Conservation (phyloP, 2,329 filamentous ascomycete genomes). For the Colletotrichum gloeosporioides region DNA sequence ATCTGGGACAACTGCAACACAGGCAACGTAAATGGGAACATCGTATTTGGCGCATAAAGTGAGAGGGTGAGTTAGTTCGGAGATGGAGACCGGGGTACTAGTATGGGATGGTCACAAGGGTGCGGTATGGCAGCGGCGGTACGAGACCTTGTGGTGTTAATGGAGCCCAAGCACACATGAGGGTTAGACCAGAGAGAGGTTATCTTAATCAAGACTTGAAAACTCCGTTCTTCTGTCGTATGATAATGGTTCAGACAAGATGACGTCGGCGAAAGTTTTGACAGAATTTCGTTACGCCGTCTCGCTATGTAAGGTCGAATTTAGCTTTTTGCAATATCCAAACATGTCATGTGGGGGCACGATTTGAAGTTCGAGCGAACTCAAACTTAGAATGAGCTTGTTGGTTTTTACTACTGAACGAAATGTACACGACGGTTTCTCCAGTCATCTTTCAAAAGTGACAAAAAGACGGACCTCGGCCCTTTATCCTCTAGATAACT, state of each 20-base stretch:
- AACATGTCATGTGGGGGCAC: fast-evolving
- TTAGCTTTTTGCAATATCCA: background rate
- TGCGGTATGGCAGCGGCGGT: background rate
- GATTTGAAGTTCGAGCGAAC: fast-evolving
- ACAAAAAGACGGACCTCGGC: background rate
- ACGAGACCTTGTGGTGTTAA: background rate
- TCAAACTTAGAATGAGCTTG: background rate
- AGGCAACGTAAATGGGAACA: too few relatives aligned
- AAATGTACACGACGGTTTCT: background rate
- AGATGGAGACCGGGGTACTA: background rate
- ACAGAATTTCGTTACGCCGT: background rate
- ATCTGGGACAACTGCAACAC: too few relatives aligned
- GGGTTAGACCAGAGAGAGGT: background rate
- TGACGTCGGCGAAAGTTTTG: background rate
- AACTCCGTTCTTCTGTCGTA: background rate
- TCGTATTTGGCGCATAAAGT: background rate
- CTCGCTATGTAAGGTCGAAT: background rate
- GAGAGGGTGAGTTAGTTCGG: background rate
- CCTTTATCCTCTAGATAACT: background rate
- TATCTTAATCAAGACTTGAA: background rate
- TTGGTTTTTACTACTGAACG: background rate
- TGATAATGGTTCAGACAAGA: background rate
- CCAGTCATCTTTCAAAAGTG: background rate
- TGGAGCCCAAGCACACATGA: background rate
- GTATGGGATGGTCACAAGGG: background rate